Conservation (phyloP, 805 yeast species). For the Sungouiozyma intestinalis region DNA sequence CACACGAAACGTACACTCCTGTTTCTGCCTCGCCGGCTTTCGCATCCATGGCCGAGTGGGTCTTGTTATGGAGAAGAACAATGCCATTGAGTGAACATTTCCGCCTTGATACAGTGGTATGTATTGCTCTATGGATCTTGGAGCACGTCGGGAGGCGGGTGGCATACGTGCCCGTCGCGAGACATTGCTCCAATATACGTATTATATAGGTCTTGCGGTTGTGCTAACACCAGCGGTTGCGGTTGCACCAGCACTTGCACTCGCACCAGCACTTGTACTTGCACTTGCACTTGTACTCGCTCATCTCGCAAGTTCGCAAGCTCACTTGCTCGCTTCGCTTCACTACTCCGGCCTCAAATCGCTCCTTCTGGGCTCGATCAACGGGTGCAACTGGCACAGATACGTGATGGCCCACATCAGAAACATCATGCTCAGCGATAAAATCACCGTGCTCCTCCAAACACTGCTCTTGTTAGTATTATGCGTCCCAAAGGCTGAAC, state of each 20-base stretch:
- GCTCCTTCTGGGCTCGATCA: slow-evolving; percentile 82
- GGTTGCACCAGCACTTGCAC: too few species aligned
- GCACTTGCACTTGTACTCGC: too few species aligned
- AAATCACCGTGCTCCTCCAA: slow-evolving; percentile 62
- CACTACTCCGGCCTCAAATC: slow-evolving; percentile 73
- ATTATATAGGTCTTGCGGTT: too few species aligned
- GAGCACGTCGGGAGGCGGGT: slow-evolving; percentile 29
- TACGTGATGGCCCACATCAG: slow-evolving; percentile 92
- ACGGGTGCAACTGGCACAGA: slow-evolving; percentile 75
- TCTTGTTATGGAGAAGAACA: slow-evolving; percentile 52
- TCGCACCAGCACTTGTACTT: too few species aligned
- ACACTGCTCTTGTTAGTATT: slow-evolving; percentile 29
- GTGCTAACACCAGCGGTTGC: too few species aligned
- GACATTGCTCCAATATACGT: too few species aligned
- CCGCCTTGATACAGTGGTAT: slow-evolving; percentile 41
- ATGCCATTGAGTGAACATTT: slow-evolving; percentile 34
- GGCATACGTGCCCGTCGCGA: neutral
- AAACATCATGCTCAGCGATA: slow-evolving; percentile 67
- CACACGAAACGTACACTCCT: too few species aligned
- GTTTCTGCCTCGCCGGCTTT: slow-evolving; percentile 50
- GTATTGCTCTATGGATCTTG: slow-evolving; percentile 16
- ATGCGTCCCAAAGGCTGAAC: too few species aligned
- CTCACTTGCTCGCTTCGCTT: neutral
- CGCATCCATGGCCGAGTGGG: slow-evolving; percentile 42
- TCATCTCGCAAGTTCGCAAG: neutral